Conservation (phyloP, 2,329 filamentous ascomycete species). For the Aspergillus felis region DNA sequence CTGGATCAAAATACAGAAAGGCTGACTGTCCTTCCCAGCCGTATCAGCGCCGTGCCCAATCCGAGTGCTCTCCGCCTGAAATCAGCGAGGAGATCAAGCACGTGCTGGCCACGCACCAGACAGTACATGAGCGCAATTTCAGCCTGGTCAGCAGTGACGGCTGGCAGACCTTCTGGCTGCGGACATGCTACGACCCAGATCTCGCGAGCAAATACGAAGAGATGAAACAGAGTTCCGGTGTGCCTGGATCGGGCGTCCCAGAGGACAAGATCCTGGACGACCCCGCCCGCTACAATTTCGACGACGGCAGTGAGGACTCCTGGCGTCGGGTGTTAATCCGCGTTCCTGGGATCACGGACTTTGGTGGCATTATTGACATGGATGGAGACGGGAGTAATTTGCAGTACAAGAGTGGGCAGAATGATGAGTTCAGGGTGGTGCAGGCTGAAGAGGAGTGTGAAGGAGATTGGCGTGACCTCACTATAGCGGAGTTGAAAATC, state of each 20-base stretch:
- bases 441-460: background rate
- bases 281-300: background rate
- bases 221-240: background rate
- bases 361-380: background rate
- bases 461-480: background rate
- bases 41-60: background rate
- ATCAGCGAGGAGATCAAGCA: background rate
- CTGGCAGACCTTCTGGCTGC: conserved; percentile 2
- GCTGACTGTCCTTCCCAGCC: background rate
- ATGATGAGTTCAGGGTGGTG: background rate
- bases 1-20: no score
- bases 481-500: background rate
- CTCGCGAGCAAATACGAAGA: background rate
- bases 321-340: background rate
- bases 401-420: background rate
- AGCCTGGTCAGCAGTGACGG: background rate
- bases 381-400: background rate
- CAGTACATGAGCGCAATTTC: conserved; percentile 1
- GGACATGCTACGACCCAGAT: conserved; percentile 1
- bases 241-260: background rate
- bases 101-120: background rate
- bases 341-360: background rate
- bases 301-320: background rate
- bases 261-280: background rate
- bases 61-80: background rate